A percentile compares a stretch with the other conserved stretches of the same genome.
Evolutionary conservation across 768 basidiomycete species (phyloP).

Genomic region (Lactarius evosmus): DNA sequence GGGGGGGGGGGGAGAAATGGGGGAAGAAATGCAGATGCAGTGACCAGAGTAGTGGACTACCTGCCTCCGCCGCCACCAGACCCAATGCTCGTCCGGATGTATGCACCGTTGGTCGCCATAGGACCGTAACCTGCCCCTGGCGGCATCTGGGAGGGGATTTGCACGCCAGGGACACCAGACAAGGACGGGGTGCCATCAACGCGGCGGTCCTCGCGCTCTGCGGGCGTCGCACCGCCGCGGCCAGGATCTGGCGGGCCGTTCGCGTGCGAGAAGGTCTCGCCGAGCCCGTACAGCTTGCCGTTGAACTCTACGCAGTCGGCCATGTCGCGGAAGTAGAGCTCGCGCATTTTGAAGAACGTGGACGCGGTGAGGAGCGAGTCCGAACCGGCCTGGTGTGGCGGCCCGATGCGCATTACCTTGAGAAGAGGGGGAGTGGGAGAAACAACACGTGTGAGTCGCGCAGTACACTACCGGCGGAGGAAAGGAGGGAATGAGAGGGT

Average conservation of each 20-base stretch:
- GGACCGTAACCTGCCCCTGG: slow-evolving; percentile 26
- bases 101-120: slow-evolving; percentile 28
- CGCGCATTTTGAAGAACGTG: slow-evolving; percentile 95
- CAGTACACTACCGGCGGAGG: slow-evolving; percentile 9
- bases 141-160: slow-evolving; percentile 23
- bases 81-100: slow-evolving; percentile 26
- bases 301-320: slow-evolving; percentile 82
- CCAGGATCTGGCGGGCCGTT: slow-evolving; percentile 66
- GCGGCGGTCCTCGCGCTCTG: slow-evolving; percentile 70
- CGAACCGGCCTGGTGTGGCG: slow-evolving; percentile 95
- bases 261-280: slow-evolving; percentile 66
- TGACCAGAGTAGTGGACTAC: too few relatives aligned
- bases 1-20: background rate
- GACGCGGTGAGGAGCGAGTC: slow-evolving; percentile 91
- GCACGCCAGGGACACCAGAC: slow-evolving; percentile 37
- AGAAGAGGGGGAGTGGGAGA: slow-evolving; percentile 9
- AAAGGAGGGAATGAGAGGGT: background rate
- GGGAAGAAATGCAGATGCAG: slow-evolving; percentile 24
- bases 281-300: slow-evolving; percentile 80
- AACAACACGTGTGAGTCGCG: slow-evolving; percentile 5
- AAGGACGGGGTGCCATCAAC: slow-evolving; percentile 49
- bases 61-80: slow-evolving; percentile 24
- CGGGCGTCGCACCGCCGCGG: slow-evolving; percentile 75
- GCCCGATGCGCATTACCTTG: slow-evolving; percentile 84
- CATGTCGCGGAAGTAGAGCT: slow-evolving; percentile 86